These are phyloP conservation scores for Rhizopus sp. DNA, from an alignment of 371 early-diverging fungal genomes.

Conservation along the genomic window DNA sequence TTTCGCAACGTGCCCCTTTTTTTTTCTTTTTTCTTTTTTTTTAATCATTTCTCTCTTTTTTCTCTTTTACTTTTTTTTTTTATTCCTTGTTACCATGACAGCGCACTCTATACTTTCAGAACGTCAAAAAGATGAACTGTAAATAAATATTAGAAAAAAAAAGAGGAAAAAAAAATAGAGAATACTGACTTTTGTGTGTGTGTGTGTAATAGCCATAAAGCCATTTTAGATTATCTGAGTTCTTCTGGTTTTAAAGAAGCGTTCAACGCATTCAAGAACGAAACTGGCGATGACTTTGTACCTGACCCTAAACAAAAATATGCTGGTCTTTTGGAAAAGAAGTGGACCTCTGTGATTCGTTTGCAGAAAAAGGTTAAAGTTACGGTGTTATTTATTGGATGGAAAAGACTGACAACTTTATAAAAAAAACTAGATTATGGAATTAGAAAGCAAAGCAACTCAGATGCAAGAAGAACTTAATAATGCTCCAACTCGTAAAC, in stretches of 20 bases:
- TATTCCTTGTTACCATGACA: conserved; percentile 39
- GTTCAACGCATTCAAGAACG: conserved; percentile 63
- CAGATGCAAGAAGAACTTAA: conserved; percentile 74
- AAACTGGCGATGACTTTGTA: conserved; percentile 69
- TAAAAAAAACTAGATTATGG: conserved; percentile 69
- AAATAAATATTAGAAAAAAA: conserved; percentile 4
- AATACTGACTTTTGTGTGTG: background rate
- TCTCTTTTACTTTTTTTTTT: conserved; percentile 2
- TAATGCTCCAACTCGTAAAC: conserved; percentile 61
- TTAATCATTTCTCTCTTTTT: background rate
- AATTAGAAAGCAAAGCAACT: conserved; percentile 76
- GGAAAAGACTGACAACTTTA: background rate
- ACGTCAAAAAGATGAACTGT: conserved; percentile 33
- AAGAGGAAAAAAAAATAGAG: background rate
- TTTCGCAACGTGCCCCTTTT: background rate
- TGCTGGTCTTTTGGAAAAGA: conserved; percentile 84
- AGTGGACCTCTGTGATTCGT: conserved; percentile 90
- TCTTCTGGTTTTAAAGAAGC: conserved; percentile 72
- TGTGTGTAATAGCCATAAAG: conserved; percentile 59
- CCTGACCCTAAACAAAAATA: conserved; percentile 76
- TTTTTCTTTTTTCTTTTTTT: background rate
- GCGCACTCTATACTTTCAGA: conserved; percentile 31
- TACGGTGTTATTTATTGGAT: background rate
- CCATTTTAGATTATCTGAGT: conserved; percentile 83
- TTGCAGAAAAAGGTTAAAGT: conserved; percentile 77